Evolutionary conservation across 805 yeast species (phyloP).

Genomic region (Schwanniomyces vanrijiae): DNA sequence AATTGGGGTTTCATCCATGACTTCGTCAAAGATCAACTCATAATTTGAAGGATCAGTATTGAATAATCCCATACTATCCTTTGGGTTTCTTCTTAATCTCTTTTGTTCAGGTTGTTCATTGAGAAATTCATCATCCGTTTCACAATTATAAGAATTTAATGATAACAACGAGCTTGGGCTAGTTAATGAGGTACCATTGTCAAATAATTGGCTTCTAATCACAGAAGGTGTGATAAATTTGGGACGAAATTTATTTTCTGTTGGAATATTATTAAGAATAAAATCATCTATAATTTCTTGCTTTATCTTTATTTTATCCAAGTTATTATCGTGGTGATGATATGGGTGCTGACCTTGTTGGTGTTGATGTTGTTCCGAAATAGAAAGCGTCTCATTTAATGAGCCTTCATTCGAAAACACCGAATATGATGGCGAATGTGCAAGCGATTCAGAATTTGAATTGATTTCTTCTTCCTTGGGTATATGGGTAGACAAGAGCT

Average conservation of each 20-base stretch:
- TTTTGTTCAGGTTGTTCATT: slow-evolving; percentile 3
- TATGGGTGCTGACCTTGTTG: slow-evolving; percentile 3
- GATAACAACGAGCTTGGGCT: slow-evolving; percentile 38
- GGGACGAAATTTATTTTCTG: slow-evolving; percentile 6
- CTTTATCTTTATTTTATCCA: slow-evolving; percentile 27
- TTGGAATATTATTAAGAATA: slow-evolving; percentile 36
- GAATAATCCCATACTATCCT: slow-evolving; percentile 1
- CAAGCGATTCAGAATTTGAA: slow-evolving; percentile 9
- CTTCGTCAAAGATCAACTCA: slow-evolving; percentile 28
- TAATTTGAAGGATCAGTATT: slow-evolving; percentile 14
- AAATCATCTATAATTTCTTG: slow-evolving; percentile 43
- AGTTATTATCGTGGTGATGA: slow-evolving; percentile 4
- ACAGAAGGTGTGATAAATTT: slow-evolving; percentile 12
- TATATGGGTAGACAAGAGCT: background rate
- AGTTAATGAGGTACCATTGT: slow-evolving; percentile 14
- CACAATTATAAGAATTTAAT: slow-evolving; percentile 27
- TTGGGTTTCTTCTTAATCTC: slow-evolving; percentile 1
- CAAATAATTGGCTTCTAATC: slow-evolving; percentile 6
- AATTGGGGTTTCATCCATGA: slow-evolving; percentile 21
- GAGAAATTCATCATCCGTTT: slow-evolving; percentile 10
- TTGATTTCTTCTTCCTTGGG: slow-evolving; percentile 1
- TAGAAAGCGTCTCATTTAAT: slow-evolving; percentile 11
- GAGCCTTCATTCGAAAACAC: slow-evolving; percentile 23
- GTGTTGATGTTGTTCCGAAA: slow-evolving; percentile 12
- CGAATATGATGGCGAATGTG: slow-evolving; percentile 26